Evolutionary conservation across 129 eudicot genomes (phyloP).

Genomic region (Flaveria robusta): DNA sequence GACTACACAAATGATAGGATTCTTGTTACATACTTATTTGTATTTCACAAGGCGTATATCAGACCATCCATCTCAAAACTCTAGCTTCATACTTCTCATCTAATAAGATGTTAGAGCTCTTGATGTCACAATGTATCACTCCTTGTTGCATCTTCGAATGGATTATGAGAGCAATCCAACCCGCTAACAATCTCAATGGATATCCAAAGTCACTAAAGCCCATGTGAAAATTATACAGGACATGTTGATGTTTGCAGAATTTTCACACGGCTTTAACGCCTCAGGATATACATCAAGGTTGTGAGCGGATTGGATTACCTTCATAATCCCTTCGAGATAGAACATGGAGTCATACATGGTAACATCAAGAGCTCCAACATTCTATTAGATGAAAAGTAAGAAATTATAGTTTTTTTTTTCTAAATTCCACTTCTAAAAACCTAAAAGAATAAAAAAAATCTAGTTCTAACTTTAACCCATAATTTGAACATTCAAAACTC

Average conservation of each 20-base stretch:
- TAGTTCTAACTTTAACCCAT: background rate
- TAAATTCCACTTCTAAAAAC: background rate
- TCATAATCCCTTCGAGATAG: conserved; percentile 20
- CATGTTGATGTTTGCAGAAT: background rate
- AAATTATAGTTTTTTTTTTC: background rate
- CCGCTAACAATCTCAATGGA: conserved; percentile 17
- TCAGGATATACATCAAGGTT: conserved; percentile 19
- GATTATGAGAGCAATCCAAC: conserved; percentile 22
- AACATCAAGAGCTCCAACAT: conserved; percentile 26
- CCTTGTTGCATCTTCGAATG: conserved; percentile 8
- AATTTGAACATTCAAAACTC: background rate
- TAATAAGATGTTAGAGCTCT: conserved; percentile 19
- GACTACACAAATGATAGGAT: background rate
- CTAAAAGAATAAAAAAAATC: background rate
- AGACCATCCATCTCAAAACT: conserved; percentile 10
- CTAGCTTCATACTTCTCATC: conserved; percentile 21
- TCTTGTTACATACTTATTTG: background rate
- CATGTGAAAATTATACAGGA: conserved; percentile 16
- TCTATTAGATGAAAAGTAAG: conserved; percentile 14
- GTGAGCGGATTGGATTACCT: conserved; percentile 22
- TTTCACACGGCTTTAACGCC: conserved; percentile 23
- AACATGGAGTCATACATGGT: conserved; percentile 22
- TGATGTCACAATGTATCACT: conserved; percentile 8
- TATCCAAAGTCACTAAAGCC: conserved; percentile 19
- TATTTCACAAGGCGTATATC: background rate